These are phyloP conservation scores for Eudorina sp. DNA, from an alignment of 139 green algal genomes.

Conservation along the genomic window DNA sequence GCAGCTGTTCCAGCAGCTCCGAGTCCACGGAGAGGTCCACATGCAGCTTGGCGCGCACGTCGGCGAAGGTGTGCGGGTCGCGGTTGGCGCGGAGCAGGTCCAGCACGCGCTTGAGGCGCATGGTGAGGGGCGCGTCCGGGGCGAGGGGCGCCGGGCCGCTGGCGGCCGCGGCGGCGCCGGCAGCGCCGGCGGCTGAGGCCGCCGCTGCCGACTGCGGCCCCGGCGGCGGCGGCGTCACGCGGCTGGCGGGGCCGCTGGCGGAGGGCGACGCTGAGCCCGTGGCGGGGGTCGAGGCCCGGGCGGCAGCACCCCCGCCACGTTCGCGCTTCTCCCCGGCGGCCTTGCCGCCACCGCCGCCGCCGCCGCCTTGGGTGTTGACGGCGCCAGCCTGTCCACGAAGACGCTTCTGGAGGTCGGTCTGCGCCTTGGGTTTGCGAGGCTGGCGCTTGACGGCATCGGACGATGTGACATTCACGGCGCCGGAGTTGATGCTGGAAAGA, in stretches of 20 bases:
- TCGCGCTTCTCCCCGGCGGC: not conserved
- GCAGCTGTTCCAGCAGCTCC: constrained; percentile 18
- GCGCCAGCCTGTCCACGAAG: constrained; percentile 1
- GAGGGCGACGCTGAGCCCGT: not conserved
- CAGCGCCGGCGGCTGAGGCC: not conserved
- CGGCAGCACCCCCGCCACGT: not conserved
- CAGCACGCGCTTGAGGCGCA: constrained; percentile 33
- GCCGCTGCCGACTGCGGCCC: not conserved
- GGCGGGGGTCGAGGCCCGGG: constrained; percentile 5
- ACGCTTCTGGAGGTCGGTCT: constrained; percentile 17
- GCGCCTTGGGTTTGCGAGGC: constrained; percentile 35
- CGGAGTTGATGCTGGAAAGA: constrained; percentile 18
- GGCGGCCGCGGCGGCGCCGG: not conserved
- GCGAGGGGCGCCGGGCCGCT: not conserved
- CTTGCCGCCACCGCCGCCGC: no score
- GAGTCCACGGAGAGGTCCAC: constrained; percentile 21
- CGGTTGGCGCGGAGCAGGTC: constrained; percentile 21
- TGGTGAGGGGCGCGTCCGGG: not conserved
- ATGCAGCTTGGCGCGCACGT: constrained; percentile 4
- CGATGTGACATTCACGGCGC: not conserved
- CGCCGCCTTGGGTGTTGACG: constrained; percentile 25
- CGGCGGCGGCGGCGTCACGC: not conserved
- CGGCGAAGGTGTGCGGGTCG: constrained; percentile 9
- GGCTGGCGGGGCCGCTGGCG: not conserved
- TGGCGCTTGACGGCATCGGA: constrained; percentile 34